These are phyloP conservation scores for Tulasnella sp. DNA, from an alignment of 768 basidiomycete species.

Conservation along the genomic window DNA sequence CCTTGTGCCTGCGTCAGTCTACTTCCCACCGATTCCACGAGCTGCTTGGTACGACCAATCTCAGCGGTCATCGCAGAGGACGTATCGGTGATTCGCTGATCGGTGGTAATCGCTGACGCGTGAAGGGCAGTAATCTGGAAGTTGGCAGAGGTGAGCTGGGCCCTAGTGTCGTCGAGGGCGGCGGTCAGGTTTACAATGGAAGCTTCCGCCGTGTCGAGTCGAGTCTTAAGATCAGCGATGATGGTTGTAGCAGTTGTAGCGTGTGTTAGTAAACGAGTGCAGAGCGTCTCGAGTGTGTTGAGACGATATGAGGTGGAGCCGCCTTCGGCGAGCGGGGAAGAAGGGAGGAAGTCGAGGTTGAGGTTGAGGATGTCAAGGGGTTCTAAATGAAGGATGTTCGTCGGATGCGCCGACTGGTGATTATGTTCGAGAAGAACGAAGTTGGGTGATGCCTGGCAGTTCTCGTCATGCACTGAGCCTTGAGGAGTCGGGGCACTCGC, in stretches of 20 bases:
- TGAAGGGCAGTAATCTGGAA: background rate
- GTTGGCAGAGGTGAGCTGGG: background rate
- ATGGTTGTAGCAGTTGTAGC: constrained; percentile 5
- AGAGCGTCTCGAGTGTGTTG: constrained; percentile 3
- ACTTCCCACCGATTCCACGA: constrained; percentile 6
- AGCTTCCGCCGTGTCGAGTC: constrained; percentile 5
- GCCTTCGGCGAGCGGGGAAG: background rate
- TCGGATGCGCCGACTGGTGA: background rate
- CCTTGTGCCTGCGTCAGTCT: constrained; percentile 9
- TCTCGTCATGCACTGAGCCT: constrained; percentile 3
- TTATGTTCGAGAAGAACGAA: background rate
- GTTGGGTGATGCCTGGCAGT: background rate
- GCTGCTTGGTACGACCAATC: background rate
- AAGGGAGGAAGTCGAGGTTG: background rate
- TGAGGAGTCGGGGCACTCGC: background rate
- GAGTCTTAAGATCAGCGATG: background rate
- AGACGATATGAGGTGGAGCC: constrained; percentile 1
- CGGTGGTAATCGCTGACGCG: background rate
- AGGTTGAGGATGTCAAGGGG: constrained; percentile 3
- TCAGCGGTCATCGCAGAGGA: background rate
- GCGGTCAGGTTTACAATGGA: constrained; percentile 6
- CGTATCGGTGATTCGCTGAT: background rate
- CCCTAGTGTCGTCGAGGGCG: constrained; percentile 1
- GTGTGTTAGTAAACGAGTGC: constrained; percentile 13
- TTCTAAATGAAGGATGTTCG: constrained; percentile 2